These are phyloP conservation scores for Populus euphratica DNA, from an alignment of 345 rosid species.

Conservation along the genomic window DNA sequence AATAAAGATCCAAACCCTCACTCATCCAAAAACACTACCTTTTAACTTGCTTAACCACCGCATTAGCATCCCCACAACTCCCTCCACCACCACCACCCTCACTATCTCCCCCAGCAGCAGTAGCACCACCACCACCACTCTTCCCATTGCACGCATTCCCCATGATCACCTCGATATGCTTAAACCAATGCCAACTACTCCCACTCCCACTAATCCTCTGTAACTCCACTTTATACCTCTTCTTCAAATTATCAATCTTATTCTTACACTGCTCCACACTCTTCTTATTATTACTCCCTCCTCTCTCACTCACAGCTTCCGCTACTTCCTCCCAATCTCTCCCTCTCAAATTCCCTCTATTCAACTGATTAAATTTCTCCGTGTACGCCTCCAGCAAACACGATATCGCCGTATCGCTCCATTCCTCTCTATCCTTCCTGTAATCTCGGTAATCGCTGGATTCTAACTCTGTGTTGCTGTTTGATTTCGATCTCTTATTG, in stretches of 20 bases:
- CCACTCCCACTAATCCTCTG: constrained; percentile 61
- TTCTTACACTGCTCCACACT: constrained; percentile 76
- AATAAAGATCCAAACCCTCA: background rate
- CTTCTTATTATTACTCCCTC: constrained; percentile 52
- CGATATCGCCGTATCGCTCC: constrained; percentile 84
- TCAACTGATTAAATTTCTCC: constrained; percentile 74
- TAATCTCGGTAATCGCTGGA: constrained; percentile 33
- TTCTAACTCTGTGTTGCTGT: background rate
- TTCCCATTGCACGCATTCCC: constrained; percentile 1
- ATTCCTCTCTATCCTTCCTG: constrained; percentile 87
- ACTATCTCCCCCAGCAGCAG: constrained; percentile 4
- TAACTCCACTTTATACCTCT: constrained; percentile 80
- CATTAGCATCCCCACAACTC: constrained; percentile 6
- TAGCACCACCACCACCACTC: constrained; percentile 5
- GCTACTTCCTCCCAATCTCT: constrained; percentile 98
- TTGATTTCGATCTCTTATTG: constrained; percentile 18
- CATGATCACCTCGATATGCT: constrained; percentile 73
- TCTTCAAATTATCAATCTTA: constrained; percentile 87
- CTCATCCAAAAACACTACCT: constrained; percentile 13
- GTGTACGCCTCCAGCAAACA: constrained; percentile 75
- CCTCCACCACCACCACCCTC: constrained; percentile 13
- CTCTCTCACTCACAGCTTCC: constrained; percentile 64
- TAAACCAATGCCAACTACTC: constrained; percentile 94
- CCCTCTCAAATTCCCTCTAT: constrained; percentile 78
- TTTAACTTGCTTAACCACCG: constrained; percentile 14